Evolutionary conservation across 1,284 basidiomycete species (phyloP).

Genomic region (Vanrija pseudolonga): DNA sequence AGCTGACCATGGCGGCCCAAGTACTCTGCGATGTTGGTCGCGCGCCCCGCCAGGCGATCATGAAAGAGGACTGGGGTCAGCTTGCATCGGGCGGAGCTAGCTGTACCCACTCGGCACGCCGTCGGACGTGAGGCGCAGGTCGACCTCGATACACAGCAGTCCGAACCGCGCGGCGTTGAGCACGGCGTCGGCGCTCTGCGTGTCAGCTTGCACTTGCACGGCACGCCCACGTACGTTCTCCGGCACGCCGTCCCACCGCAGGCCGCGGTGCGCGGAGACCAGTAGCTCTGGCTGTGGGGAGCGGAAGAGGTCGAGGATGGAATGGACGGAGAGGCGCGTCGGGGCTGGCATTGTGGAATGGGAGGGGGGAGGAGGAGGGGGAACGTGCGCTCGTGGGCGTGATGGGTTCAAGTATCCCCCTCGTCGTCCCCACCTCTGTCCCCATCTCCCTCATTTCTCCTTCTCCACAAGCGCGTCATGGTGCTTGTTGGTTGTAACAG

Average conservation of each 20-base stretch:
- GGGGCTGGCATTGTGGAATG: not conserved
- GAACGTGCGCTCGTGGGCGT: no score
- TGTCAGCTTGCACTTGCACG: not conserved
- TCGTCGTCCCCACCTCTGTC: no score
- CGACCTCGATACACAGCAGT: slow-evolving; percentile 1
- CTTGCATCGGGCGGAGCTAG: not conserved
- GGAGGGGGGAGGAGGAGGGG: not conserved
- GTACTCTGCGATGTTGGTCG: not conserved
- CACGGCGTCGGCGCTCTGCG: not conserved
- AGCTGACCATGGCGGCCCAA: not conserved
- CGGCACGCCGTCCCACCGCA: slow-evolving; percentile 3
- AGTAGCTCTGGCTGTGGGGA: not conserved
- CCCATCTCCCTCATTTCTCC: not conserved
- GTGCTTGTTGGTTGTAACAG: no score
- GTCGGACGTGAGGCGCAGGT: slow-evolving; percentile 1
- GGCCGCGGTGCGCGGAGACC: slow-evolving; percentile 1
- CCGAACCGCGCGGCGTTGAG: not conserved
- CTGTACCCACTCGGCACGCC: not conserved
- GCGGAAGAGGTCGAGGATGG: not conserved
- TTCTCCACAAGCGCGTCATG: no score
- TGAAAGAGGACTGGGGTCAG: not conserved
- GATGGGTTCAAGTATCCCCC: not conserved
- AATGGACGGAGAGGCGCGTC: not conserved
- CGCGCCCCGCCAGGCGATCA: not conserved
- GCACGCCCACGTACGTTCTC: not conserved